Percentiles rank a stretch among this genome's conserved stretches.
Conservation (phyloP, 108 stramenopile species). For the Cyclostephanos invisitatus region DNA sequence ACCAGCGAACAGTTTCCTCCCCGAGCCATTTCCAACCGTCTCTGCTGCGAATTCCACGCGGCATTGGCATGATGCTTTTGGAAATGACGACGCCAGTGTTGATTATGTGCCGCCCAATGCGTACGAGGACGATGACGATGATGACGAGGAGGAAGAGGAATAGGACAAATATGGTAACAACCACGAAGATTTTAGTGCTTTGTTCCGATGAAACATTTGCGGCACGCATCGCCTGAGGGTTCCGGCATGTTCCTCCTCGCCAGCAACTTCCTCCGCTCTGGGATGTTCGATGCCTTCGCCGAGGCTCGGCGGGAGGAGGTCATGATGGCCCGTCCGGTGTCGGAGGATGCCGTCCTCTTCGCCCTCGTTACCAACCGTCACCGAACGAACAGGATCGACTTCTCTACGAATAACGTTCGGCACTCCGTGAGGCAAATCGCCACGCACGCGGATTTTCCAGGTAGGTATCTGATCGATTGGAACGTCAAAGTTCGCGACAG, state of each 20-base stretch:
- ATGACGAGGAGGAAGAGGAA: too few relatives aligned
- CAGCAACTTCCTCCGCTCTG: constrained; percentile 31
- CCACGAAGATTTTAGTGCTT: too few relatives aligned
- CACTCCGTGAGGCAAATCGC: constrained; percentile 39
- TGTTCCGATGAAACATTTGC: too few relatives aligned
- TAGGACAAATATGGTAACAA: too few relatives aligned
- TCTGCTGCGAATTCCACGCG: too few relatives aligned
- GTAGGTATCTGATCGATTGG: constrained; percentile 33
- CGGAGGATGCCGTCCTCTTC: constrained; percentile 51
- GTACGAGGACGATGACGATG: too few relatives aligned
- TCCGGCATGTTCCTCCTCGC: constrained; percentile 47
- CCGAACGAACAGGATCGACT: constrained; percentile 47
- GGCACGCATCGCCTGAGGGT: too few relatives aligned
- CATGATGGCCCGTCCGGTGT: constrained; percentile 25
- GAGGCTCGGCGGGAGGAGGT: constrained; percentile 36
- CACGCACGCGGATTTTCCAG: constrained; percentile 26
- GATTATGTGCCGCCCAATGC: too few relatives aligned
- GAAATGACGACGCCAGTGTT: too few relatives aligned
- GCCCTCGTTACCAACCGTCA: constrained; percentile 35
- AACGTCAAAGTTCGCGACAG: constrained; percentile 35
- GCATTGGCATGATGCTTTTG: too few relatives aligned
- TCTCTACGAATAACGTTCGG: constrained; percentile 36
- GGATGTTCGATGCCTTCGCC: constrained; percentile 40
- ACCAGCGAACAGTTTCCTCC: too few relatives aligned
- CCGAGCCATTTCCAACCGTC: too few relatives aligned